Evolutionary conservation across 106 monocot genomes (phyloP).

Genomic region (Dendrobium nobile): DNA sequence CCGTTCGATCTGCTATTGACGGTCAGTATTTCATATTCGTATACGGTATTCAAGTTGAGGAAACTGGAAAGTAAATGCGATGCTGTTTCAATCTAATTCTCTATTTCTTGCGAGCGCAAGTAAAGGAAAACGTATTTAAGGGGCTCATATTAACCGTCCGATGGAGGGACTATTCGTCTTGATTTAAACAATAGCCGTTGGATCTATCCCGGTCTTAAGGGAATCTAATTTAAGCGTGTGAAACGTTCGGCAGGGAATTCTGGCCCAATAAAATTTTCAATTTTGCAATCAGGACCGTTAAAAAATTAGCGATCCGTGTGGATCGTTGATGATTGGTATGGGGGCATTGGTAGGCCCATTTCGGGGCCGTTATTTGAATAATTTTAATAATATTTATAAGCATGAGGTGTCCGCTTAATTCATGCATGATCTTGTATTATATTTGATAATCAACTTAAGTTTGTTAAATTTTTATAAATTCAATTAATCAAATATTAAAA

Average conservation of each 20-base stretch:
- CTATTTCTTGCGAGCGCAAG: too few species aligned
- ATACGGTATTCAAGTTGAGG: neutral
- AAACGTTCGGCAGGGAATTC: neutral
- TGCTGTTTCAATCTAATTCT: too few species aligned
- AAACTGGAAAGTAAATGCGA: too few species aligned
- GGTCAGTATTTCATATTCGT: neutral
- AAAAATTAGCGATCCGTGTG: neutral
- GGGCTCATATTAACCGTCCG: neutral
- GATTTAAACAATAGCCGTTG: neutral
- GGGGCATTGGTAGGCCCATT: too few species aligned
- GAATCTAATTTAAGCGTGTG: neutral
- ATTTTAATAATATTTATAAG: too few species aligned
- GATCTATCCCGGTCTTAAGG: neutral
- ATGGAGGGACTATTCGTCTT: neutral
- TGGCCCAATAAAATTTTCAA: too few species aligned
- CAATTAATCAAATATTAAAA: too few species aligned
- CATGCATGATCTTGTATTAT: too few species aligned
- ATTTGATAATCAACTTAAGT: too few species aligned
- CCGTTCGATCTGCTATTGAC: neutral
- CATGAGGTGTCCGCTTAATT: too few species aligned
- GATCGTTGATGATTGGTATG: neutral
- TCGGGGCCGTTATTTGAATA: too few species aligned
- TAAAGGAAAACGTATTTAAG: neutral
- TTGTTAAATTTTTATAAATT: too few species aligned
- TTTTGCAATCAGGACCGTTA: neutral